These are phyloP conservation scores for Sclerospora graminicola DNA, from an alignment of 352 stramenopile species.

Conservation along the genomic window DNA sequence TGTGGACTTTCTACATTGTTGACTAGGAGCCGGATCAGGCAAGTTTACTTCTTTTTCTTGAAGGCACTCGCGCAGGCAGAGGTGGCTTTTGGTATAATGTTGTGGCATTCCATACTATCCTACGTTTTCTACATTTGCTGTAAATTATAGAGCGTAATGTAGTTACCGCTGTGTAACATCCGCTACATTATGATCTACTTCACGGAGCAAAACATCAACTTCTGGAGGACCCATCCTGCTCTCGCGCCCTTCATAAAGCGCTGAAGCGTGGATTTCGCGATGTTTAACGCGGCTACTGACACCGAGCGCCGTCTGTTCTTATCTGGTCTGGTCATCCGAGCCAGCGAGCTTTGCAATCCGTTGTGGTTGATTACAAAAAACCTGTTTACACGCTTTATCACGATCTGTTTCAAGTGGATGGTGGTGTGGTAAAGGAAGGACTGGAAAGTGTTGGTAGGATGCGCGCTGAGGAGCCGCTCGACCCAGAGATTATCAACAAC, in stretches of 20 bases:
- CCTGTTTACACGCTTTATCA: slow-evolving; percentile 91
- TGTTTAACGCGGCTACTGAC: slow-evolving; percentile 90
- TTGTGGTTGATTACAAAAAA: slow-evolving; percentile 91
- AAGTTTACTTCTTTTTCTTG: slow-evolving; percentile 95
- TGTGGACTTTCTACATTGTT: slow-evolving; percentile 88
- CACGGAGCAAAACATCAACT: slow-evolving; percentile 89
- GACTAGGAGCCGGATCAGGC: slow-evolving; percentile 86
- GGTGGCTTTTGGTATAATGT: too few species aligned
- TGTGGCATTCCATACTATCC: too few species aligned
- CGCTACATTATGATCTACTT: slow-evolving; percentile 95
- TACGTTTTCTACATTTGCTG: too few species aligned
- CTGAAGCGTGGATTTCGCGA: slow-evolving; percentile 87
- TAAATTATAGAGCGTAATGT: slow-evolving; percentile 41
- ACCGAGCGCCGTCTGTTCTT: slow-evolving; percentile 58
- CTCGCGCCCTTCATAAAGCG: slow-evolving; percentile 77
- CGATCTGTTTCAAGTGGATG: slow-evolving; percentile 85
- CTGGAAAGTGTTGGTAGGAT: slow-evolving; percentile 84
- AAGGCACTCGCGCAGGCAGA: slow-evolving; percentile 70
- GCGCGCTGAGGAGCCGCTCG: slow-evolving; percentile 43
- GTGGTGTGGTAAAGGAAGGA: slow-evolving; percentile 82
- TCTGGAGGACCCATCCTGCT: slow-evolving; percentile 85
- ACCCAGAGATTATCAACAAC: slow-evolving; percentile 88
- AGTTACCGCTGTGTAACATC: slow-evolving; percentile 87
- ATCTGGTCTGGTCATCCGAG: slow-evolving; percentile 42
- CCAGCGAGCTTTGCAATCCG: slow-evolving; percentile 66